A percentile compares a stretch with the other conserved stretches of the same genome.
phyloP scores from a whole-genome alignment of 345 rosid species.

The Rubroshorea leprosula region DNA sequence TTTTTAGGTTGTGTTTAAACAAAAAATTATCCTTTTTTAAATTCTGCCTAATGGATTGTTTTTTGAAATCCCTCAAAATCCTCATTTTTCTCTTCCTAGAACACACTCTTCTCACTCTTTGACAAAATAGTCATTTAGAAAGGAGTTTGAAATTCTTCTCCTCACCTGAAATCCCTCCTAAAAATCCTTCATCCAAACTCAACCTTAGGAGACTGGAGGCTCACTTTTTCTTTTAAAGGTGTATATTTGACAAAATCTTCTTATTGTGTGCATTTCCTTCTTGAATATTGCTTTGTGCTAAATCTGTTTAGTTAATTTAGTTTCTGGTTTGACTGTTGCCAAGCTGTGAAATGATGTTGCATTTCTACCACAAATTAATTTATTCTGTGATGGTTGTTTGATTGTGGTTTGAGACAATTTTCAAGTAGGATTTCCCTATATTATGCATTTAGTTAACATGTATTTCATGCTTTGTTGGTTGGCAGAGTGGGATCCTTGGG shows the following conservation, averaged over 20 bases:
- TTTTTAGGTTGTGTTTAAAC: too few relatives aligned
- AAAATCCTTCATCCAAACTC: too few relatives aligned
- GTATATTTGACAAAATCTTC: not conserved
- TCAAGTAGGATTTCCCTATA: not conserved
- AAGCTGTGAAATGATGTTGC: not conserved
- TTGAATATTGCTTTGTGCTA: not conserved
- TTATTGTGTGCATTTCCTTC: not conserved
- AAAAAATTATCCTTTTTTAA: too few relatives aligned
- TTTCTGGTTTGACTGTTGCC: not conserved
- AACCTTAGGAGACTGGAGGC: not conserved
- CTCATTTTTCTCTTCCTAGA: too few relatives aligned
- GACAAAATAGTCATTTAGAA: too few relatives aligned
- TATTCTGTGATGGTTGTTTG: not conserved
- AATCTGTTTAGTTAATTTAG: not conserved
- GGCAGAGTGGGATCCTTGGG: constrained; percentile 99
- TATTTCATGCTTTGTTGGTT: not conserved
- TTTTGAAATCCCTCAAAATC: too few relatives aligned
- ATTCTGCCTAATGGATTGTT: too few relatives aligned
- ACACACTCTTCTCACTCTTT: too few relatives aligned
- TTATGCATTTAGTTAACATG: not conserved
- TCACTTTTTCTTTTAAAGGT: not conserved
- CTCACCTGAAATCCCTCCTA: too few relatives aligned
- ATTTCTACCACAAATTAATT: not conserved
- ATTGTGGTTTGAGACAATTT: not conserved
- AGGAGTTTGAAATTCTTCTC: too few relatives aligned